These are phyloP conservation scores for Aspergillus brunneoviolaceus DNA, from an alignment of 2,329 filamentous ascomycete species.

Conservation along the genomic window DNA sequence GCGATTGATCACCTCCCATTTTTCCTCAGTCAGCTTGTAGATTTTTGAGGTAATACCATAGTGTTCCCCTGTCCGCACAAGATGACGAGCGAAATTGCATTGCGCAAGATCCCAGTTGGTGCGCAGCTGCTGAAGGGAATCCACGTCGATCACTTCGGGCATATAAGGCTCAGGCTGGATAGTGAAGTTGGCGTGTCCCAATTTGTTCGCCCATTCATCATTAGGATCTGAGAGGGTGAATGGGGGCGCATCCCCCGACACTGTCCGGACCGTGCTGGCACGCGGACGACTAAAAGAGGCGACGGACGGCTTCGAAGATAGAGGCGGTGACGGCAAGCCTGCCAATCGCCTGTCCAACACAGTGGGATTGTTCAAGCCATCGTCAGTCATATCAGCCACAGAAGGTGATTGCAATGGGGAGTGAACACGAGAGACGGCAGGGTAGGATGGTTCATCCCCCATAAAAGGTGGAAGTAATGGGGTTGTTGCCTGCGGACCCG, in stretches of 20 bases:
- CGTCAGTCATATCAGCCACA: conserved; percentile 60
- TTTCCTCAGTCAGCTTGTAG: conserved; percentile 79
- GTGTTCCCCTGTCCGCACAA: conserved; percentile 84
- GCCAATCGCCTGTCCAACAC: conserved; percentile 47
- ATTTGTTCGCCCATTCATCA: conserved; percentile 78
- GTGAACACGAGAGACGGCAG: conserved; percentile 59
- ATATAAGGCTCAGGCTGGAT: conserved; percentile 80
- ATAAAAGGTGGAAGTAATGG: conserved; percentile 82
- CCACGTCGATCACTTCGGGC: conserved; percentile 61
- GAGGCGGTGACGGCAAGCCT: conserved; percentile 64
- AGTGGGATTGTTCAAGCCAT: conserved; percentile 46
- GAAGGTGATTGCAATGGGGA: conserved; percentile 87
- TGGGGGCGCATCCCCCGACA: conserved; percentile 52
- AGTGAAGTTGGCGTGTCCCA: conserved; percentile 92
- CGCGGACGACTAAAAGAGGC: conserved; percentile 66
- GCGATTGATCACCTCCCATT: conserved; percentile 79
- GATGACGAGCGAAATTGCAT: conserved; percentile 83
- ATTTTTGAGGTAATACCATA: conserved; percentile 88
- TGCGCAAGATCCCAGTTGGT: conserved; percentile 81
- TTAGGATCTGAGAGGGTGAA: conserved; percentile 64
- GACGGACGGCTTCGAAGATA: conserved; percentile 74
- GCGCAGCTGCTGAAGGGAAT: conserved; percentile 64
- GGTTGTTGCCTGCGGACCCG: conserved; percentile 70
- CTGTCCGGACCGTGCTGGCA: conserved; percentile 42
- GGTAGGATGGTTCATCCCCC: conserved; percentile 53